phyloP scores from a whole-genome alignment of 768 basidiomycete genomes.

The Strobilomyces echinocephalus region DNA sequence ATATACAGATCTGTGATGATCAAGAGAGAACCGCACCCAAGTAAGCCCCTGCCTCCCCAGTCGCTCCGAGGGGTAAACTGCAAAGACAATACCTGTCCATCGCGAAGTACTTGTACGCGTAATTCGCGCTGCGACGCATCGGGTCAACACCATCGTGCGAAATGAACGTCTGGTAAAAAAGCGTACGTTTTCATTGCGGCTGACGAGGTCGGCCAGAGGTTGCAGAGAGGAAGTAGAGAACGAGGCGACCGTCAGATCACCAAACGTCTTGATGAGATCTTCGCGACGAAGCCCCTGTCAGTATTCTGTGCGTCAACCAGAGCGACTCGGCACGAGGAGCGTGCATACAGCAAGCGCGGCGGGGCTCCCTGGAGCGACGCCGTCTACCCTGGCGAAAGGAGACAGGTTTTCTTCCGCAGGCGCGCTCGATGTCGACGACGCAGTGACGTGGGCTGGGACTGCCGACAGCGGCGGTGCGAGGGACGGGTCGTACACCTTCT shows the following conservation, averaged over 20 bases:
- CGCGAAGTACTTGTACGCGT: constrained; percentile 52
- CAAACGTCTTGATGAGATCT: constrained; percentile 75
- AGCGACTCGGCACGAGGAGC: not conserved
- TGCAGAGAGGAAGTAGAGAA: constrained; percentile 56
- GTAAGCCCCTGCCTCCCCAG: constrained; percentile 84
- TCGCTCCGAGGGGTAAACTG: constrained; percentile 64
- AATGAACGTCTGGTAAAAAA: not conserved
- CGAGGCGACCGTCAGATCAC: constrained; percentile 48
- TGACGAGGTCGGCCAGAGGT: constrained; percentile 69
- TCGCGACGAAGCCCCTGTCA: constrained; percentile 60
- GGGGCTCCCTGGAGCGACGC: constrained; percentile 75
- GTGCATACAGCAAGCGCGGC: constrained; percentile 72
- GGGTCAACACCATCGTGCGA: not conserved
- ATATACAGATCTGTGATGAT: constrained; percentile 1
- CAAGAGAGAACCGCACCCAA: constrained; percentile 55
- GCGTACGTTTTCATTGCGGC: constrained; percentile 73
- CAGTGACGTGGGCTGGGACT: constrained; percentile 10
- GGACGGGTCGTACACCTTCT: constrained; percentile 58
- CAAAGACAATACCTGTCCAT: constrained; percentile 41
- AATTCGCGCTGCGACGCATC: constrained; percentile 48
- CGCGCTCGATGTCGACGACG: constrained; percentile 19
- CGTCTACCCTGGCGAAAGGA: constrained; percentile 80
- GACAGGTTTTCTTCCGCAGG: constrained; percentile 13
- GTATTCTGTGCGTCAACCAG: not conserved
- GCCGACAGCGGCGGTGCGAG: constrained; percentile 11